Base-by-base conservation (phyloP, 1,284 basidiomycete genomes). In the Fomitiporia mediterranea region DNA sequence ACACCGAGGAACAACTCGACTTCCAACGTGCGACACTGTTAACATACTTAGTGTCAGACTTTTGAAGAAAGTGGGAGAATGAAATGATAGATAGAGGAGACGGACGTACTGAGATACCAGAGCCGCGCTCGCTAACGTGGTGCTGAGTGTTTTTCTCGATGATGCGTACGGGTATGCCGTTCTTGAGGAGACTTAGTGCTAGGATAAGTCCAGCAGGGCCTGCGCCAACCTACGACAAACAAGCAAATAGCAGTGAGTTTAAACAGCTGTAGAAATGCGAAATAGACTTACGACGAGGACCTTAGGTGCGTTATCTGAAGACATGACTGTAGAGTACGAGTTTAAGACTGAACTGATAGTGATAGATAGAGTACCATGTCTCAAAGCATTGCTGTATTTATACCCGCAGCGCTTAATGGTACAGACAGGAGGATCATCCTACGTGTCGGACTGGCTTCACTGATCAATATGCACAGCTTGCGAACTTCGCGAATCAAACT, bases 1-100 rank as follows among this genome's bases (percentile, higher is more conserved):
- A 59, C 57, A 9, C 54, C 57, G 4, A 59, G 54, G 25, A 59
- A 51, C 15, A 55, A 38, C 25, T 55, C 54, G 13, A 59, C 34
- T 39, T 59, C 57, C 32, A 55, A 19, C 5, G 49, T 59, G 5
- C 56, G 56, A 13, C 40, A 40, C 56, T 53, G 34, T 32, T 5
- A 30, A n/a, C n/a, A n/a, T n/a, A n/a, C n/a, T n/a, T 54, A 15
- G n/a, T 54, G 28, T 44, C 28, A 49, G 47, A 6, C 15, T 34
- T 37, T 37, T n/a, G n/a, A n/a, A n/a, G n/a, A n/a, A n/a, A n/a
- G n/a, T n/a, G n/a, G n/a, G n/a, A n/a, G n/a, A n/a, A n/a, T n/a
- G n/a, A n/a, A 48, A 48, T 27, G 6, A 27, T 2, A 17, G 23
- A 19, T 11, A 6, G n/a, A 49, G 6, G 11, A 15, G 11, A 8